Conservation (phyloP, 225 moss, liverwort and hornwort species). For the Asterella californica region DNA sequence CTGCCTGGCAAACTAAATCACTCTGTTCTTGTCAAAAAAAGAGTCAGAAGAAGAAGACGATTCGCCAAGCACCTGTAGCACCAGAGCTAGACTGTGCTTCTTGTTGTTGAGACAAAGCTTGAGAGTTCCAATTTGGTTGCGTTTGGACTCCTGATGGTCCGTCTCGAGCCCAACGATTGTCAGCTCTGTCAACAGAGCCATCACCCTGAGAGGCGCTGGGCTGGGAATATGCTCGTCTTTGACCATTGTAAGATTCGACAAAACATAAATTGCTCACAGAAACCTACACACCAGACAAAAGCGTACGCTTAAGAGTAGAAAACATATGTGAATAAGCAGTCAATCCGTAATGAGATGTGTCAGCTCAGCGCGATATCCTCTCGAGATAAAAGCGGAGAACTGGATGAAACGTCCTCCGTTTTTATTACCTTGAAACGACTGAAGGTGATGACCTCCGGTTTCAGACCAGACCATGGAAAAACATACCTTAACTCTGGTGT, state of each 20-base stretch:
- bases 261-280: conserved; percentile 36
- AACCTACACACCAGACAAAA: conserved; percentile 26
- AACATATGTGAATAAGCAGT: not conserved
- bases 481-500: conserved; percentile 51
- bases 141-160: not conserved
- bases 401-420: not conserved
- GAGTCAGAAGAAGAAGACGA: not conserved
- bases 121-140: conserved; percentile 29
- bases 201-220: conserved; percentile 5
- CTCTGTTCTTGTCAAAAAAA: not conserved
- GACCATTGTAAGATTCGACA: conserved; percentile 29
- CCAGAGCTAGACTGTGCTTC: conserved; percentile 22
- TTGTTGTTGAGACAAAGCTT: conserved; percentile 6
- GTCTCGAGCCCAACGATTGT: conserved; percentile 10
- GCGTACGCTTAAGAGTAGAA: not conserved
- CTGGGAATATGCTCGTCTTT: conserved; percentile 27
- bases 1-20: too few relatives aligned
- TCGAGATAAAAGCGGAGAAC: too few relatives aligned
- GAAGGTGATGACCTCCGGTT: not conserved
- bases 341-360: too few relatives aligned
- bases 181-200: conserved; percentile 15
- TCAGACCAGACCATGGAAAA: not conserved
- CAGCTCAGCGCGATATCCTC: too few relatives aligned
- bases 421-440: not conserved
- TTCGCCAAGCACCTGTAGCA: not conserved